Percentiles rank a stretch among this genome's conserved stretches.
These are phyloP conservation scores for Yarrowia sp. DNA, from an alignment of 805 yeast species.

Conservation along the genomic window DNA sequence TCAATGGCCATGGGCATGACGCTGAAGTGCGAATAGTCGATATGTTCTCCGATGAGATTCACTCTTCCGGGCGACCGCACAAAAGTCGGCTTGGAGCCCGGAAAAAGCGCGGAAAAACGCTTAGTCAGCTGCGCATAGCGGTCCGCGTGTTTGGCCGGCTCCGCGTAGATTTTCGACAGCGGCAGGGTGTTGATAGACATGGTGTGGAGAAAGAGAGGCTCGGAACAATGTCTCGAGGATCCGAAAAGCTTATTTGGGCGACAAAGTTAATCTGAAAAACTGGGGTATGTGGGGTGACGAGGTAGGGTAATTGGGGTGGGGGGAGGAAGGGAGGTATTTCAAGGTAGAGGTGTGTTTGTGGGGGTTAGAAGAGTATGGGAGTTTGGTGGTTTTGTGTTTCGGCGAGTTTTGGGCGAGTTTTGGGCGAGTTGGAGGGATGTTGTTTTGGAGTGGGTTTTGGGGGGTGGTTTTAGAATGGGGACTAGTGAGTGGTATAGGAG, in stretches of 20 bases:
- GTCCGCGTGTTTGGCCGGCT: slow-evolving; percentile 29
- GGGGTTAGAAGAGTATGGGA: background rate
- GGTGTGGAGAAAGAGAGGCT: background rate
- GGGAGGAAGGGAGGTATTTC: background rate
- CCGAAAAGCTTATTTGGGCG: background rate
- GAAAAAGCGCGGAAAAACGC: slow-evolving; percentile 29
- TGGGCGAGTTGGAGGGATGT: too few species aligned
- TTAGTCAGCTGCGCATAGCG: slow-evolving; percentile 31
- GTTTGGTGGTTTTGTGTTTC: background rate
- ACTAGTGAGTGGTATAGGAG: too few species aligned
- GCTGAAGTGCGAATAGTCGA: slow-evolving; percentile 65
- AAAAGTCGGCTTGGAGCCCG: slow-evolving; percentile 43
- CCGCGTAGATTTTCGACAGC: slow-evolving; percentile 29
- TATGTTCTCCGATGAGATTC: slow-evolving; percentile 71
- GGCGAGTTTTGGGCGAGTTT: background rate
- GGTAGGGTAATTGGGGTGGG: background rate
- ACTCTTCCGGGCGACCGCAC: slow-evolving; percentile 74
- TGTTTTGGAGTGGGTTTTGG: too few species aligned
- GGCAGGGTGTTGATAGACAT: background rate
- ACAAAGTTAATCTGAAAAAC: background rate
- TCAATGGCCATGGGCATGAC: slow-evolving; percentile 74
- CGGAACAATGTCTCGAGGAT: background rate
- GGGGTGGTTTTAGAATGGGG: too few species aligned
- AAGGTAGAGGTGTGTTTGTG: background rate
- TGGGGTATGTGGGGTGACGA: background rate